phyloP scores from a whole-genome alignment of 2,329 filamentous ascomycete genomes.

The Nectriaceae sp. region DNA sequence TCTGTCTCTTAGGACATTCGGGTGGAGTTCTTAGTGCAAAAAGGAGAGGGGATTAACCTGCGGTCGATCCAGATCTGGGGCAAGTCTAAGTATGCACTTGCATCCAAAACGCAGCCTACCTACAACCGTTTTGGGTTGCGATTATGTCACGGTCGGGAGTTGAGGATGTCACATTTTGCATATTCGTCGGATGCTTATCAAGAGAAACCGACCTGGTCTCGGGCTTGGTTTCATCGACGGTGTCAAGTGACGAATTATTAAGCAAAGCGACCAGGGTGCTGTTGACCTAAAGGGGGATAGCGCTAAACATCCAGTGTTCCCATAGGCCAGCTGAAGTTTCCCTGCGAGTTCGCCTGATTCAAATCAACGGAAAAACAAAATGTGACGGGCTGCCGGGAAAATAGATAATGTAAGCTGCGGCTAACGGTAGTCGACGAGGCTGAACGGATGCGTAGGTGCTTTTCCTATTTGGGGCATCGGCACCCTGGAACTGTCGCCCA shows the following conservation, averaged over 20 bases:
- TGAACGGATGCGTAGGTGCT: background rate
- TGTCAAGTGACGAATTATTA: background rate
- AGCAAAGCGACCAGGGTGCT: constrained; percentile 3
- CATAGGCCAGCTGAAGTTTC: background rate
- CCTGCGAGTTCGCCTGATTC: background rate
- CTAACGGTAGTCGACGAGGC: background rate
- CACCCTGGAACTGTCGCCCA: constrained; percentile 2
- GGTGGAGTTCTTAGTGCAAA: background rate
- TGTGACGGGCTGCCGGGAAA: background rate
- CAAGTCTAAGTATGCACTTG: background rate
- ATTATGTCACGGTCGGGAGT: background rate
- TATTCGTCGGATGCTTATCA: background rate
- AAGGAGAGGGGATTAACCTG: too few relatives aligned
- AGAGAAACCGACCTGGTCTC: background rate
- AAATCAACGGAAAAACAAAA: background rate
- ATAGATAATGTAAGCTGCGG: background rate
- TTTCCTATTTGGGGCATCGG: constrained; percentile 5
- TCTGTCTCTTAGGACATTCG: background rate
- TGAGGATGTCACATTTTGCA: background rate
- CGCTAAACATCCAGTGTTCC: background rate
- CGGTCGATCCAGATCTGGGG: background rate
- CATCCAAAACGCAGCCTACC: constrained; percentile 3
- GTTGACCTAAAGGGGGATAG: constrained; percentile 5
- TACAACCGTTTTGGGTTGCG: background rate
- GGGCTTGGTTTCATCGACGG: background rate